Evolutionary conservation across 1,284 basidiomycete species (phyloP), one percentile per base, ranked within the genome.

Genomic region (Mycena sp.): DNA sequence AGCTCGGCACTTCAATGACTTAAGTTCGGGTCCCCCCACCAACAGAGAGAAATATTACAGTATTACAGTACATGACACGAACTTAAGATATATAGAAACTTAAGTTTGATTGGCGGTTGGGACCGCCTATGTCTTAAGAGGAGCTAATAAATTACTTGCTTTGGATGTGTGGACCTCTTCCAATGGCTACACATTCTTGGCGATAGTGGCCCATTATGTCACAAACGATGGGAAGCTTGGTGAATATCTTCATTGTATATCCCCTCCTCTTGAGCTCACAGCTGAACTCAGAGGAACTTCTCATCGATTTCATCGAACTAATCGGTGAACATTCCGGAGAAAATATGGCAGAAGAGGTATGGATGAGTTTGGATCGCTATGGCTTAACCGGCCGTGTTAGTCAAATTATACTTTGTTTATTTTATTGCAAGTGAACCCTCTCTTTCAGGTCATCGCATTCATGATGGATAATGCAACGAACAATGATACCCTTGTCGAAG

Each of bases 281-380:
- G n/a, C 32, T 35, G 35, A 26, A 41, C 3, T n/a, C 9, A 59
- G 73, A 77, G 49, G 76, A 76, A 45, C 60, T 75, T 3, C 46
- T 77, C 2, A 77, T 78, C 48, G 73, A 76, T 57, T 77, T 78
- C 50, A 48, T 64, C 1, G 74, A 78, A 58, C 62, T 78, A 1
- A 54, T 72, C 3, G 73, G 75, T 2, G 70, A 72, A 29, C 75
- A 78, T 51, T 70, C 68, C 0, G 72, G 76, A 2, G 72, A 76
- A 41, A 78, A 78, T 52, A 75, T 77, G 69, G 74, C 73, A 0
- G 70, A 71, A 0, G 67, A 56, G 11, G 75, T 77, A 0, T 78
- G 74, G 75, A 14, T 9, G 14, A 35, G 32, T 14, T 35, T 35
- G 14, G 32, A 35, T 14, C 32, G 32, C 14, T 77, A 75, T 58